phyloP scores from a whole-genome alignment of 1,284 basidiomycete genomes.

The Taiwanofungus camphoratus region DNA sequence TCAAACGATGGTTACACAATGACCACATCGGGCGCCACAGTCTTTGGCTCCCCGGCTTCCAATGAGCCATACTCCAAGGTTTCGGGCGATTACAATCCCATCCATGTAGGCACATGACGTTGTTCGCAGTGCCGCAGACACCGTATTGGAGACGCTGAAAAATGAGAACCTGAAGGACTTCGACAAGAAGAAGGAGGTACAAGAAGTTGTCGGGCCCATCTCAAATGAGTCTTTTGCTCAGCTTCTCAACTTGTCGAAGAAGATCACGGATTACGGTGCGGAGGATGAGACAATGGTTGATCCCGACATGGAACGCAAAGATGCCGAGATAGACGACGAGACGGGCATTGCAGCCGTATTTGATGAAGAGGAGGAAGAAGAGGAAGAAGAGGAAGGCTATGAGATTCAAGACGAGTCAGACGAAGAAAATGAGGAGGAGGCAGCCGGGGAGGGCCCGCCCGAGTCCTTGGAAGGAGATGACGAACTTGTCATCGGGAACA shows the following conservation, averaged over 20 bases:
- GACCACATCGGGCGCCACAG: constrained; percentile 47
- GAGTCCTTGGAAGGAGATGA: constrained; percentile 48
- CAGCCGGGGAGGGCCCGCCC: constrained; percentile 37
- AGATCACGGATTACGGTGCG: constrained; percentile 92
- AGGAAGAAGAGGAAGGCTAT: constrained; percentile 83
- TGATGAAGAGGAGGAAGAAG: constrained; percentile 91
- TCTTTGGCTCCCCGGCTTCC: constrained; percentile 76
- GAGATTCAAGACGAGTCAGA: constrained; percentile 77
- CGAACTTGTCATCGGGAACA: constrained; percentile 70
- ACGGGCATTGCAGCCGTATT: constrained; percentile 95
- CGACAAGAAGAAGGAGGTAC: constrained; percentile 95
- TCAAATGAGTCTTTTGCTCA: constrained; percentile 80
- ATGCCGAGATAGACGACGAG: constrained; percentile 86
- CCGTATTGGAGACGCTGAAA: constrained; percentile 87
- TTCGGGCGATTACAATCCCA: constrained; percentile 97
- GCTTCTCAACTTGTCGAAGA: constrained; percentile 86
- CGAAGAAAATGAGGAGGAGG: constrained; percentile 63
- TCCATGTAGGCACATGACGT: constrained; percentile 96
- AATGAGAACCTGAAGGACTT: constrained; percentile 91
- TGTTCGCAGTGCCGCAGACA: constrained; percentile 91
- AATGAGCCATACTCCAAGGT: constrained; percentile 95
- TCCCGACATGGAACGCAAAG: constrained; percentile 72
- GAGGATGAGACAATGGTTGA: constrained; percentile 77
- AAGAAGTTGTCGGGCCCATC: constrained; percentile 72
- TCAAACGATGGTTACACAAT: constrained; percentile 85